A percentile compares a stretch with the other conserved stretches of the same genome.
These are phyloP conservation scores for Fusarium stilboides DNA, from an alignment of 2,329 filamentous ascomycete species.

Conservation along the genomic window DNA sequence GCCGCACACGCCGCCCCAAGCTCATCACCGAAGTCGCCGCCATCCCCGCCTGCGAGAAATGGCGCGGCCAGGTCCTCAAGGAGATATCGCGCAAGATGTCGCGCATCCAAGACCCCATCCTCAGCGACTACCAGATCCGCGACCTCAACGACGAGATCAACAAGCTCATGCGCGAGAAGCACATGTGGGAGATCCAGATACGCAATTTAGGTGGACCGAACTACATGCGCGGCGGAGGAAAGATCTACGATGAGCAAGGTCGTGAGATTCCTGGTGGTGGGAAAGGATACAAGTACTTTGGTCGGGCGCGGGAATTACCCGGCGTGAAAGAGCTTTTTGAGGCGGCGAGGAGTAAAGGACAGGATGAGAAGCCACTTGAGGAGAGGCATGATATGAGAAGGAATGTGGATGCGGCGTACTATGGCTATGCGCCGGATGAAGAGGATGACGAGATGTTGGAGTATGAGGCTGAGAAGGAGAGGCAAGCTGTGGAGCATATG, in stretches of 20 bases:
- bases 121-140: constrained; percentile 97
- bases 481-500: constrained; percentile 81
- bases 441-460: constrained; percentile 85
- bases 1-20: constrained; percentile 90
- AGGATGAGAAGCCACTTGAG: constrained; percentile 75
- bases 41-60: constrained; percentile 94
- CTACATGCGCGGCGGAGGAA: constrained; percentile 84
- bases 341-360: constrained; percentile 73
- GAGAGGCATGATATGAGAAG: constrained; percentile 78
- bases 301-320: constrained; percentile 88
- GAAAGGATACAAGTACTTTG: constrained; percentile 96
- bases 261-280: constrained; percentile 81
- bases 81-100: constrained; percentile 98
- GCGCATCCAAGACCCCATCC: constrained; percentile 89
- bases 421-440: constrained; percentile 93
- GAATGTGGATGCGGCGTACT: constrained; percentile 93
- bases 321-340: constrained; percentile 98
- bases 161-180: constrained; percentile 98
- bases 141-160: constrained; percentile 99
- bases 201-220: constrained; percentile 96
- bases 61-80: constrained; percentile 97
- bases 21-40: constrained; percentile 88
- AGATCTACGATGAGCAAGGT: constrained; percentile 81
- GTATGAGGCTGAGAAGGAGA: constrained; percentile 88
- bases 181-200: constrained; percentile 99